Base-by-base conservation (phyloP, 2,329 filamentous ascomycete species). In the Byssochlamys sp. region DNA sequence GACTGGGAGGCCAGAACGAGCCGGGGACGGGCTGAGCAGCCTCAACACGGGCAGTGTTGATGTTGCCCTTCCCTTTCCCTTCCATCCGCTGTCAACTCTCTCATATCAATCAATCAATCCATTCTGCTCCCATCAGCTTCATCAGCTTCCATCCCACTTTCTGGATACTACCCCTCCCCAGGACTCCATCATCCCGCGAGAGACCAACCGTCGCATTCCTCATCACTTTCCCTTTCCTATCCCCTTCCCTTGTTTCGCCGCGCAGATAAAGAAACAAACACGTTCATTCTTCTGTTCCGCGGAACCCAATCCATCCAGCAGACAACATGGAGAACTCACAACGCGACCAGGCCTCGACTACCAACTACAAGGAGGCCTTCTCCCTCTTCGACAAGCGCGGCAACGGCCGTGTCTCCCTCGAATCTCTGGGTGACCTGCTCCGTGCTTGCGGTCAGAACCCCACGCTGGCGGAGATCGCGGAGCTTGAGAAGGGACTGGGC, bases 321-420 rank as follows among this genome's bases (percentile, higher is more conserved):
- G 65, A 63, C 56, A 65, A 24, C n/a, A 45, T 45, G 39, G 39
- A 45, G n/a, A 51, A 51, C 53, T 54, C 67, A 48, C 51, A 55
- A 55, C 25, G 59, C 61, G 68, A 71, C 39, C 82, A 86, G 84
- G 82, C 84, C 73, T 84, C 39, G n/a, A 45, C 84, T 61, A 97
- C 92, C 80, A 97, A 99, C 87, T 99, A 97, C 90, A 97, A 97
- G 83, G 94, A 99, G 87, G 94, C 94, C 67, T 99, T 99, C 79
- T 91, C 91, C 69, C 89, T 99, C 75, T 99, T 97, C 82, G 94
- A 99, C 83, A 97, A 96, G 86, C 92, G 94, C 76, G 94, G 94
- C 73, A 95, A 90, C 73, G 91, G 92, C 72, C 91, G 91, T 68
- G 94, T 97, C 66, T 78, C 88, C 48, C 81, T 91, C 74, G 88